Evolutionary conservation across 148 eudicot genomes (phyloP), one percentile per base, ranked within the genome.

Genomic region (Hydrangea macrophylla): DNA sequence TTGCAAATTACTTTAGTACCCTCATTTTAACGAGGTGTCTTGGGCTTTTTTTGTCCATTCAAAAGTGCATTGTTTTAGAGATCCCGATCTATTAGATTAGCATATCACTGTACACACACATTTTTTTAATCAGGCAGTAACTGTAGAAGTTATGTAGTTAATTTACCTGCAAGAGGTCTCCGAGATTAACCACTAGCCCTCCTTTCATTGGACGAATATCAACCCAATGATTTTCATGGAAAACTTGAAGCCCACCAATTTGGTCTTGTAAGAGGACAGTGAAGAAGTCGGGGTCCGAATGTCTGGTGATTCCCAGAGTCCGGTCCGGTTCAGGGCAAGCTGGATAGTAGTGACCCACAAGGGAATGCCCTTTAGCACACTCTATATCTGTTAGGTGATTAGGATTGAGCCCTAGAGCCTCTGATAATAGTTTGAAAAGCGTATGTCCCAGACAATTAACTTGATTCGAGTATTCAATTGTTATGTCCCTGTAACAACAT

Each of bases 201-300:
- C n/a, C n/a, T n/a, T n/a, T n/a, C n/a, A n/a, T n/a, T n/a, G n/a
- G n/a, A n/a, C n/a, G n/a, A n/a, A n/a, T n/a, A n/a, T n/a, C n/a
- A n/a, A n/a, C n/a, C n/a, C n/a, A n/a, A n/a, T n/a, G n/a, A n/a
- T n/a, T n/a, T n/a, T 42, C 50, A 42, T 62, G 36, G 39, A 67
- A 67, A 8, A 72, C 65, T 48, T 77, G 80, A 5, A 77, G 72
- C 4, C 76, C 80, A 32, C 73, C 76, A 20, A 77, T 56, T 7
- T 44, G 44, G 32, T 77, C 80, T 25, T 77, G 80, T 18, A 77
- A 35, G n/a, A 77, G 62, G 10, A 77, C 9, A 5, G 80, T 77
- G 18, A 77, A 42, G 60, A 62, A 77, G 30, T 32, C 64, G 25
- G 30, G 42, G 51, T 77, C 80, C 0, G 53, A 6, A 35, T 77